phyloP scores from a whole-genome alignment of 768 basidiomycete genomes.

The Xerocomellus intermedius region DNA sequence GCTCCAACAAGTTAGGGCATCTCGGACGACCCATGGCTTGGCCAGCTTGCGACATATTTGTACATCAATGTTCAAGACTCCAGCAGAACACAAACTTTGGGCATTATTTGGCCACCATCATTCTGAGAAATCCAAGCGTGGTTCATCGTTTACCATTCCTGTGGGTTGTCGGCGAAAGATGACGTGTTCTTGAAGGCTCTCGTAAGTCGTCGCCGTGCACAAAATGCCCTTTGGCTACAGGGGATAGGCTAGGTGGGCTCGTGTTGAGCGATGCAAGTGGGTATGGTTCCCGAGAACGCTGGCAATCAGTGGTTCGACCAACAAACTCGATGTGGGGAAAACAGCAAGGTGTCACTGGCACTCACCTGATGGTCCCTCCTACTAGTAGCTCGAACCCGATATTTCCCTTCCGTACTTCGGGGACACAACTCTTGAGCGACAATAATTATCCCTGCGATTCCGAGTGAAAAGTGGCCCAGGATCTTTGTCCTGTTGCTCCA shows the following conservation, averaged over 20 bases:
- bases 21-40: neutral
- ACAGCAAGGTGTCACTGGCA: neutral
- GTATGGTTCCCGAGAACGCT: neutral
- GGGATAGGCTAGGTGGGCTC: neutral
- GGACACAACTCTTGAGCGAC: neutral
- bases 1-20: neutral
- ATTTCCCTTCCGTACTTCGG: neutral
- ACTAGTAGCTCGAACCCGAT: neutral
- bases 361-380: neutral
- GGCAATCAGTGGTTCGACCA: neutral
- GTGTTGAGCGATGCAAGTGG: neutral
- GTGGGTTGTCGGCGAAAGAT: no score
- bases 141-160: neutral
- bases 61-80: neutral
- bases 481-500: no score
- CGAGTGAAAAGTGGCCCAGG: no score
- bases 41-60: neutral
- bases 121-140: neutral
- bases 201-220: no score
- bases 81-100: neutral
- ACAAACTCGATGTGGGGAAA: neutral
- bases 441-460: no score
- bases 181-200: no score
- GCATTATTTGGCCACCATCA: neutral
- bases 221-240: no score